Evolutionary conservation across 306 rosid species (phyloP).

Genomic region (Sechiopsis laciniata): DNA sequence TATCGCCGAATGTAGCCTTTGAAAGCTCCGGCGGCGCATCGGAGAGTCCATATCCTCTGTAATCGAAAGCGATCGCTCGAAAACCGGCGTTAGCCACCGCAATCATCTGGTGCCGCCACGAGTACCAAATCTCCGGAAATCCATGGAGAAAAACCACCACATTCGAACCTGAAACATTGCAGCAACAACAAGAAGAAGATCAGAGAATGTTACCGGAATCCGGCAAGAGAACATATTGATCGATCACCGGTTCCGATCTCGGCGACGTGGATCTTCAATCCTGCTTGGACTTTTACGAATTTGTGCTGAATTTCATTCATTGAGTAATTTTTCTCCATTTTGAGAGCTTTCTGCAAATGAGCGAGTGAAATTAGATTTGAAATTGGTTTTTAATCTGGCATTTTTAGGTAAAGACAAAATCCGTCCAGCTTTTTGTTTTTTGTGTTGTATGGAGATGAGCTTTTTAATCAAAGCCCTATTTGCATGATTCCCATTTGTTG

Average conservation of each 20-base stretch:
- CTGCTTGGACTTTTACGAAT: slow-evolving; percentile 35
- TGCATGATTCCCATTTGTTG: background rate
- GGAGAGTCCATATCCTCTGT: slow-evolving; percentile 73
- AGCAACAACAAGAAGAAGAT: no score
- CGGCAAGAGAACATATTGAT: no score
- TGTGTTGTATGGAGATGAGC: no score
- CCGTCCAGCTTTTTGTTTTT: background rate
- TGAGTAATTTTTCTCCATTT: no score
- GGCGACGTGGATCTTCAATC: slow-evolving; percentile 56
- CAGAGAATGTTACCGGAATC: background rate
- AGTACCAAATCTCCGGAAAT: slow-evolving; percentile 89
- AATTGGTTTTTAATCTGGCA: background rate
- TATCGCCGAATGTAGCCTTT: slow-evolving; percentile 30
- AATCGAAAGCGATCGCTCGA: slow-evolving; percentile 65
- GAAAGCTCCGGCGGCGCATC: slow-evolving; percentile 45
- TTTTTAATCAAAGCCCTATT: background rate
- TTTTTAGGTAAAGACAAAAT: background rate
- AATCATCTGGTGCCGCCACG: slow-evolving; percentile 87
- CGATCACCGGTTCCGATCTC: slow-evolving; percentile 56
- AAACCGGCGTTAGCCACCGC: slow-evolving; percentile 53
- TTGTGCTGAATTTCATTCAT: slow-evolving; percentile 61
- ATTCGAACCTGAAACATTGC: slow-evolving; percentile 39
- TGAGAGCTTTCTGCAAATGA: background rate
- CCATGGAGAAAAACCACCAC: slow-evolving; percentile 70
- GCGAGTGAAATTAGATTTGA: no score